Percentiles rank a stretch among this genome's conserved stretches.
Evolutionary conservation across 2,329 filamentous ascomycete genomes (phyloP).

Genomic region (Coniochaeta sp.): DNA sequence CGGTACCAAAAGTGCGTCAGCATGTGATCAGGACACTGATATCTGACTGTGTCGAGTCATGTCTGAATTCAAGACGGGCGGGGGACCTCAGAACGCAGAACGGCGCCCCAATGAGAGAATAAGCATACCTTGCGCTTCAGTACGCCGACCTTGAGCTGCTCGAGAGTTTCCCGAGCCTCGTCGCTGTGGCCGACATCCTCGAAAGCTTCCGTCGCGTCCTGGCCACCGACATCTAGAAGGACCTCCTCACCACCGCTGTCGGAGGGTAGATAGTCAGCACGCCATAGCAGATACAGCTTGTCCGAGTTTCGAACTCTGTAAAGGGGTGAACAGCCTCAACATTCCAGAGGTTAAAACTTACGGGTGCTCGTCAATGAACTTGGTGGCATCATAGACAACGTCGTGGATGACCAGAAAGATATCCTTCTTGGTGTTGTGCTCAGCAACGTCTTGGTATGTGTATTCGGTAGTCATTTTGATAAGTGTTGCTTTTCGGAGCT

Average conservation of each 20-base stretch:
- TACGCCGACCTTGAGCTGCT: slow-evolving; percentile 63
- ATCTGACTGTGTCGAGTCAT: background rate
- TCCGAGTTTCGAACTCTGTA: background rate
- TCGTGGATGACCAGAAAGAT: slow-evolving; percentile 88
- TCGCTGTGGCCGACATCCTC: slow-evolving; percentile 99
- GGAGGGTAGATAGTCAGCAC: slow-evolving; percentile 16
- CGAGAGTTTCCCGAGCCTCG: slow-evolving; percentile 91
- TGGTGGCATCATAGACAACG: slow-evolving; percentile 86
- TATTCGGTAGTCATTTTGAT: slow-evolving; percentile 44
- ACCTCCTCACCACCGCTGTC: slow-evolving; percentile 95
- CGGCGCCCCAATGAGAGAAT: background rate
- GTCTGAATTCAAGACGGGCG: background rate
- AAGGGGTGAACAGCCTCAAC: background rate
- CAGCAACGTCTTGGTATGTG: slow-evolving; percentile 74
- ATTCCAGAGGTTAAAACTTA: slow-evolving; percentile 32
- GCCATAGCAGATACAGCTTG: background rate
- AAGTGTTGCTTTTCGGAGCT: background rate
- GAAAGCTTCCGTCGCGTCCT: slow-evolving; percentile 96
- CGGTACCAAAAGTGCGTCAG: background rate
- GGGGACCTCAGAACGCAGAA: too few species aligned
- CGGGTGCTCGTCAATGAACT: slow-evolving; percentile 97
- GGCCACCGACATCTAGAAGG: slow-evolving; percentile 87
- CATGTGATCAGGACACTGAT: background rate
- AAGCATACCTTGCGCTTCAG: slow-evolving; percentile 72
- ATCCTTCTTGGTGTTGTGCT: slow-evolving; percentile 91